Conservation (phyloP, 352 stramenopile genomes). For the Globisporangium recalcitrans region DNA sequence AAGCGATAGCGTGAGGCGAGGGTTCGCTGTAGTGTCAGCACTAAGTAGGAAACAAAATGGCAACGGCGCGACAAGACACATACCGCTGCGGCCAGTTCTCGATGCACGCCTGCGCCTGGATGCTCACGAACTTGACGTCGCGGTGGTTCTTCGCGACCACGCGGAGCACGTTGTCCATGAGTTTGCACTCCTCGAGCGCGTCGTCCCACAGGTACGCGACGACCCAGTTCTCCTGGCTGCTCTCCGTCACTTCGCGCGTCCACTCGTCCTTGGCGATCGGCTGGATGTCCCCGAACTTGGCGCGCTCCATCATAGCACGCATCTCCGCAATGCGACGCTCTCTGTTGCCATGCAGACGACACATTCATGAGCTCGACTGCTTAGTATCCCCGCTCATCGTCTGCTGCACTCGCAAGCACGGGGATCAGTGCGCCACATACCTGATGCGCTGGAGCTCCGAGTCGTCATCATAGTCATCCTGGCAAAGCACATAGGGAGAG, state of each 20-base stretch:
- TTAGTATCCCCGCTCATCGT: background rate
- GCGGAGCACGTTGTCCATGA: constrained; percentile 87
- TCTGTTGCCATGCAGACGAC: constrained; percentile 16
- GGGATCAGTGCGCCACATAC: constrained; percentile 2
- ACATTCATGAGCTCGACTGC: background rate
- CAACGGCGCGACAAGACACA: background rate
- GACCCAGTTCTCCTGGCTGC: constrained; percentile 85
- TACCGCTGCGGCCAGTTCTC: constrained; percentile 88
- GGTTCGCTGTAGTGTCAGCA: no score
- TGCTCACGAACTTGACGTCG: constrained; percentile 93
- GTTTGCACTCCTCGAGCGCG: constrained; percentile 84
- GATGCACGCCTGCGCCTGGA: constrained; percentile 86
- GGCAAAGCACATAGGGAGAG: background rate
- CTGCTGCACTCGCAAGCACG: background rate
- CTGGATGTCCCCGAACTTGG: constrained; percentile 87
- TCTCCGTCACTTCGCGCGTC: constrained; percentile 89
- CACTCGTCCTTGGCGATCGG: constrained; percentile 92
- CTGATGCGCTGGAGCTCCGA: constrained; percentile 69
- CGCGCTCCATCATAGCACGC: constrained; percentile 72
- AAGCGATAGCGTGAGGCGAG: background rate
- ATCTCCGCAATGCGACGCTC: constrained; percentile 85
- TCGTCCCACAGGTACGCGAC: constrained; percentile 89
- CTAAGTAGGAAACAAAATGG: no score
- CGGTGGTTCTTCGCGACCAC: constrained; percentile 80
- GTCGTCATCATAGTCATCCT: constrained; percentile 87